A percentile compares a stretch with the other conserved stretches of the same genome.
These are phyloP conservation scores for Citrus australasica DNA, from an alignment of 345 rosid species.

Conservation along the genomic window DNA sequence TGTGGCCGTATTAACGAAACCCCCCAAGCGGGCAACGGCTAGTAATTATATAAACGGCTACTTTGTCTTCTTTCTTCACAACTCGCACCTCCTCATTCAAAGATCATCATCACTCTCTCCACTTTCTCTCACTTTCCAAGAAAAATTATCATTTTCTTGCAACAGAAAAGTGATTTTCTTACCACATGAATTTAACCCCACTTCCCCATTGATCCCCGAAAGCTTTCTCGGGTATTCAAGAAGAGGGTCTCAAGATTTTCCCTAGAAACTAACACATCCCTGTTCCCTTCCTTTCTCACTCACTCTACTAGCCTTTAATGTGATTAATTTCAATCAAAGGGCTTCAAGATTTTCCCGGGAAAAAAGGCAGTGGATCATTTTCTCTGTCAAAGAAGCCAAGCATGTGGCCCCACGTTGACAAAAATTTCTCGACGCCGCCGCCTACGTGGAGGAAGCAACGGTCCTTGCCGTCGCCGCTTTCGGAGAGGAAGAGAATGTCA, in stretches of 20 bases:
- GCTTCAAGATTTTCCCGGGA: not conserved
- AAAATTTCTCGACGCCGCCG: constrained; percentile 15
- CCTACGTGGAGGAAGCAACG: constrained; percentile 15
- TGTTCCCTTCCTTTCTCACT: not conserved
- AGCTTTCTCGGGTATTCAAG: not conserved
- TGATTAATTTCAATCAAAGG: not conserved
- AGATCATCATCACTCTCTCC: constrained; percentile 5
- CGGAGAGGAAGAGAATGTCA: constrained; percentile 13
- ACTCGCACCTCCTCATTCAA: not conserved
- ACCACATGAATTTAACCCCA: not conserved
- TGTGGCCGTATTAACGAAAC: not conserved
- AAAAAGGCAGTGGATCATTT: constrained; percentile 1
- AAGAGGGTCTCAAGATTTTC: not conserved
- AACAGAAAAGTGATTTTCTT: not conserved
- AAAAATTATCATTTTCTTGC: not conserved
- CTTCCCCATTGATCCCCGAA: not conserved
- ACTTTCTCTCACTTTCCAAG: not conserved
- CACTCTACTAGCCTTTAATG: not conserved
- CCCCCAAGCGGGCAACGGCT: not conserved
- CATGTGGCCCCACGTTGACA: constrained; percentile 5
- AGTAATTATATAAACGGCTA: constrained; percentile 19
- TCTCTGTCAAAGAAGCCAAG: constrained; percentile 2
- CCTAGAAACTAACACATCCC: not conserved
- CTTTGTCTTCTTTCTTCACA: not conserved
- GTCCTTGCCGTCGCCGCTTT: not conserved